Percentiles rank a stretch among this genome's conserved stretches.
phyloP scores from a whole-genome alignment of 257 asterid genomes.

The Avicennia marina region DNA sequence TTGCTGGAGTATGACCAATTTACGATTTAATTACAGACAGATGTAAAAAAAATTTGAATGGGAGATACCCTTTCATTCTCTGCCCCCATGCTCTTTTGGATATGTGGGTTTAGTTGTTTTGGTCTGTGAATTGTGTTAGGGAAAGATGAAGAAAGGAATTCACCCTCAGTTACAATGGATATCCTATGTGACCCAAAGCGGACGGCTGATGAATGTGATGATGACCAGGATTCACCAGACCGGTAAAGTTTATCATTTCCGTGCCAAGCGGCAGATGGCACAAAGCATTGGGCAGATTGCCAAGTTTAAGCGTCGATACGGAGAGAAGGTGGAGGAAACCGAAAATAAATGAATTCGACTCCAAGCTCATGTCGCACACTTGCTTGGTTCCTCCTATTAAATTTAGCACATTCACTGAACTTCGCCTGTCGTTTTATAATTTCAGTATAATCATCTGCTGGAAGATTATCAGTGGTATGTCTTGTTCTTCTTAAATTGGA shows the following conservation, averaged over 20 bases:
- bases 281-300: conserved; percentile 66
- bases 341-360: conserved; percentile 25
- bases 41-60: background rate
- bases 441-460: too few species aligned
- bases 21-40: background rate
- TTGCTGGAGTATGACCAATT: background rate
- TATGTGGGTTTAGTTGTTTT: background rate
- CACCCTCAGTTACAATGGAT: conserved; percentile 85
- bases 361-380: too few species aligned
- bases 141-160: conserved; percentile 71
- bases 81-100: background rate
- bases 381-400: too few species aligned
- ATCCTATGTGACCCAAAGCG: conserved; percentile 74
- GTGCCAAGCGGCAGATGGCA: conserved; percentile 69
- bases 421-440: too few species aligned
- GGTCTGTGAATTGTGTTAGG: conserved; percentile 25
- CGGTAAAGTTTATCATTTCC: conserved; percentile 69
- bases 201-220: conserved; percentile 51
- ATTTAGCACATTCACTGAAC: too few species aligned
- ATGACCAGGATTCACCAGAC: conserved; percentile 66
- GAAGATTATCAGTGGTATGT: too few species aligned
- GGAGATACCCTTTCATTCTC: background rate
- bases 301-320: conserved; percentile 63
- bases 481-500: too few species aligned
- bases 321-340: conserved; percentile 43